phyloP scores from a whole-genome alignment of 345 rosid species.

The Crucihimalaya himalaica region DNA sequence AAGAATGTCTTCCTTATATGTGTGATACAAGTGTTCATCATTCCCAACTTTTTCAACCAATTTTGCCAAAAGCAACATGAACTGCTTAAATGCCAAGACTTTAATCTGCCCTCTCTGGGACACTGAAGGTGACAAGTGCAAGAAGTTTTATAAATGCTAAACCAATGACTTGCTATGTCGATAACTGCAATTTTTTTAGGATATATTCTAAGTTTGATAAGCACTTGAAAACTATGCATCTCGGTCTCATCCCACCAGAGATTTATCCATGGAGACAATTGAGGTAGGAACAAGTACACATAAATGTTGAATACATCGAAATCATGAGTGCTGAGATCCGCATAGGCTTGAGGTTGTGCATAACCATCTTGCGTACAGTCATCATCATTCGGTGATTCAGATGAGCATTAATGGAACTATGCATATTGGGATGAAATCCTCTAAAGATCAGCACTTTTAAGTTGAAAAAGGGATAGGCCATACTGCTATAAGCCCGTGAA shows the following conservation, averaged over 20 bases:
- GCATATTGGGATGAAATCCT: too few relatives aligned
- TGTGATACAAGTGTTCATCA: constrained; percentile 87
- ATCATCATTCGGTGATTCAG: too few relatives aligned
- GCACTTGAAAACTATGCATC: constrained; percentile 72
- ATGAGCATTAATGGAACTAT: too few relatives aligned
- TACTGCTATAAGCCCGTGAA: too few relatives aligned
- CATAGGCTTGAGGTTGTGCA: too few relatives aligned
- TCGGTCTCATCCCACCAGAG: constrained; percentile 58
- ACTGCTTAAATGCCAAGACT: constrained; percentile 40
- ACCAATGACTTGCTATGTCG: constrained; percentile 72
- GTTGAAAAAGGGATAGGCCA: too few relatives aligned
- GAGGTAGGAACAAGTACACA: constrained; percentile 47
- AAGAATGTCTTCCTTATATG: constrained; percentile 90
- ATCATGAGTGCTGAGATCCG: too few relatives aligned
- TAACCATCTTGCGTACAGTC: too few relatives aligned
- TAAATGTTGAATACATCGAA: too few relatives aligned
- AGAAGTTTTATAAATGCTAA: constrained; percentile 62
- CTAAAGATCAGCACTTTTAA: too few relatives aligned
- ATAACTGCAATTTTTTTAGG: constrained; percentile 64
- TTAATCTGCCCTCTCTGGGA: constrained; percentile 81
- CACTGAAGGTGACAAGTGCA: constrained; percentile 73
- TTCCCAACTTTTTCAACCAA: constrained; percentile 84
- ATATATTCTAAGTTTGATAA: constrained; percentile 68
- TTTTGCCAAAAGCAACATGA: constrained; percentile 64
- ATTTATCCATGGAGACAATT: constrained; percentile 58